A percentile compares a stretch with the other conserved stretches of the same genome.
phyloP scores from a whole-genome alignment of 306 rosid species.

The Echinosophora koreensis region DNA sequence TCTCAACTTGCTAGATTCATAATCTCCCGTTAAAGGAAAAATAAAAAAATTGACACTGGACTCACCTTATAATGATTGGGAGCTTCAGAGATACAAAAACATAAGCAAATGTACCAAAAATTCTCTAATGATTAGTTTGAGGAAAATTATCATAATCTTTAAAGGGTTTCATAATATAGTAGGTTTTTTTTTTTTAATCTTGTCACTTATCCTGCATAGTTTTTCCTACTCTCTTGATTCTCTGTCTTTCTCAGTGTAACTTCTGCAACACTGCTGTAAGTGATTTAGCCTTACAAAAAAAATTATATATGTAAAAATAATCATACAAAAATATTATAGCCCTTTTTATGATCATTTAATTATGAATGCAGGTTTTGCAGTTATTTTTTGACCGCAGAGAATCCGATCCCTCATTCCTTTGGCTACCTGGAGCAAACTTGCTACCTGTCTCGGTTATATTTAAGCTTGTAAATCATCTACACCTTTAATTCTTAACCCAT shows the following conservation, averaged over 20 bases:
- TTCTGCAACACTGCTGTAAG: background rate
- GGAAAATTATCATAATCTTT: background rate
- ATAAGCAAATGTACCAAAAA: background rate
- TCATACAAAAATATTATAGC: too few species aligned
- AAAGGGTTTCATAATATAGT: background rate
- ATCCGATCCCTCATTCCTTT: too few species aligned
- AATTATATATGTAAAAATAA: too few species aligned
- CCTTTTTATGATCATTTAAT: too few species aligned
- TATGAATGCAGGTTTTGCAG: too few species aligned
- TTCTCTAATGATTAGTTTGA: background rate
- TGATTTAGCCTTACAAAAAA: too few species aligned
- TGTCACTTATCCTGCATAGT: background rate
- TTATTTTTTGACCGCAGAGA: too few species aligned
- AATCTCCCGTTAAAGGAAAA: background rate
- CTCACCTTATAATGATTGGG: conserved; percentile 36
- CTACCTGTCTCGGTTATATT: too few species aligned
- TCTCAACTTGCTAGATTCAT: conserved; percentile 47
- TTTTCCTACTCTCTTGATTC: background rate
- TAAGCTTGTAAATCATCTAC: too few species aligned
- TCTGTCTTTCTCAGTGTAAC: background rate
- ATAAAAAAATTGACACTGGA: background rate
- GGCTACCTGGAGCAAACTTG: too few species aligned
- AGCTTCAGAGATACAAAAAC: background rate
- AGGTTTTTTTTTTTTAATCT: background rate
- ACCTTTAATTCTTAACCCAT: background rate